Conservation (phyloP, 2,329 filamentous ascomycete species). For the Fusarium musae region DNA sequence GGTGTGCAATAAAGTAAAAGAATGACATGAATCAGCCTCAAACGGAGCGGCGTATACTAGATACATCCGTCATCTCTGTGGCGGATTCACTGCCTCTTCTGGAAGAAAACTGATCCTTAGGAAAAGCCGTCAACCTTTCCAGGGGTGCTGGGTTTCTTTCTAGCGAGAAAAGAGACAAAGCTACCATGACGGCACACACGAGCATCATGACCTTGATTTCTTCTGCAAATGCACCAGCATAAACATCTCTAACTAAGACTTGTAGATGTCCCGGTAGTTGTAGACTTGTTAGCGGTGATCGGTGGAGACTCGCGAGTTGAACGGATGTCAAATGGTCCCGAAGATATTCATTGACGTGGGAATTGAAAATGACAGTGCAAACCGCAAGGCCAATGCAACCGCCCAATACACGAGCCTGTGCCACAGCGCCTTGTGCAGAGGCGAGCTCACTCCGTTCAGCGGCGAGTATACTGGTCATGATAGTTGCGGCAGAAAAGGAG, state of each 20-base stretch:
- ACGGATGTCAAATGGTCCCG: conserved; percentile 48
- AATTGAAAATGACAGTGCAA: conserved; percentile 69
- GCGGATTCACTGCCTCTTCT: conserved; percentile 52
- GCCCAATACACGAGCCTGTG: conserved; percentile 69
- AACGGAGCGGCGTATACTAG: conserved; percentile 35
- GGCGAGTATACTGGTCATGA: conserved; percentile 65
- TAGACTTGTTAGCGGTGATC: conserved; percentile 55
- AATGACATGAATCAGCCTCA: not conserved
- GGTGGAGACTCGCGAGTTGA: conserved; percentile 57
- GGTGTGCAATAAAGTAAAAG: not conserved
- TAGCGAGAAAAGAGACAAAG: conserved; percentile 57
- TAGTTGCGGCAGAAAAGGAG: conserved; percentile 66
- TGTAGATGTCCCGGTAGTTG: conserved; percentile 49
- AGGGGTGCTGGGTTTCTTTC: conserved; percentile 55
- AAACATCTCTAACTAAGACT: conserved; percentile 53
- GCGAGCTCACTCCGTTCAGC: conserved; percentile 62
- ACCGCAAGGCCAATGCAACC: conserved; percentile 68
- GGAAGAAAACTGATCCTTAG: conserved; percentile 44
- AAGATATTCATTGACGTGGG: conserved; percentile 54
- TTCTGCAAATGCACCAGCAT: conserved; percentile 58
- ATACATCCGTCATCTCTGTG: conserved; percentile 50
- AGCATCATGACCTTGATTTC: conserved; percentile 60
- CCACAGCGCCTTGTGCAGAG: conserved; percentile 68
- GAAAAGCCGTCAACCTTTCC: conserved; percentile 44
- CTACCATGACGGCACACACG: conserved; percentile 55